Evolutionary conservation across 176 grass and related monocot genomes (phyloP), one percentile per base, ranked within the genome.

Genomic region (barley (Hordeum vulgare)): DNA sequence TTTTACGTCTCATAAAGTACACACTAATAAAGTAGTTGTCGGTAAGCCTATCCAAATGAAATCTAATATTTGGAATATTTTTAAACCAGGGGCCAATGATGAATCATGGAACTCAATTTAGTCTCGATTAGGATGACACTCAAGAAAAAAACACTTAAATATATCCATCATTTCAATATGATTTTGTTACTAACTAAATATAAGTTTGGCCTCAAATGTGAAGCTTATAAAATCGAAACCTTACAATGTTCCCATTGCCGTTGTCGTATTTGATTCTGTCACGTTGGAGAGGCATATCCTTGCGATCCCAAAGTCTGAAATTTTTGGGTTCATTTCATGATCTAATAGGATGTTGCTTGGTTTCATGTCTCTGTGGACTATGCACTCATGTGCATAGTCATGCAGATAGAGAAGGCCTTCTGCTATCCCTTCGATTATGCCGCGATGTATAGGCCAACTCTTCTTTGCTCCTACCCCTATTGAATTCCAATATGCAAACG

Each of bases 301-400:
- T 29, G 92, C 89, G 27, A 89, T 85, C 68, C 92, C 89, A 34
- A 94, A 94, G 53, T 94, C 92, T 0, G 92, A 94, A 57, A 94
- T 89, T 81, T 91, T 94, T 18, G 92, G 86, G 27, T 87, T 91
- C 84, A 91, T 85, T 9, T 91, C 64, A 45, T 47, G 2, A 60
- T 94, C 92, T 31, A 94, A 62, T 23, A 91, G 23, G 45, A 91
- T 78, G 72, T 91, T 91, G 39, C 85, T 91, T 9, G 89, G 76
- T 85, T 91, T 91, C 71, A 90, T 35, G 63, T 91, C 92, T 61
- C 92, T 76, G 8, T 94, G 92, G 25, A 91, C 76, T 39, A 94
- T 87, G 25, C 78, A 74, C 27, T 12, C 37, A 4, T 80, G 82
- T 0, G 80, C 73, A 70, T 87, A 85, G 14, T 89, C 80, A 61